Evolutionary conservation across 2,329 filamentous ascomycete genomes (phyloP), one percentile per base, ranked within the genome.

Genomic region (Trichoderma guizhouense): DNA sequence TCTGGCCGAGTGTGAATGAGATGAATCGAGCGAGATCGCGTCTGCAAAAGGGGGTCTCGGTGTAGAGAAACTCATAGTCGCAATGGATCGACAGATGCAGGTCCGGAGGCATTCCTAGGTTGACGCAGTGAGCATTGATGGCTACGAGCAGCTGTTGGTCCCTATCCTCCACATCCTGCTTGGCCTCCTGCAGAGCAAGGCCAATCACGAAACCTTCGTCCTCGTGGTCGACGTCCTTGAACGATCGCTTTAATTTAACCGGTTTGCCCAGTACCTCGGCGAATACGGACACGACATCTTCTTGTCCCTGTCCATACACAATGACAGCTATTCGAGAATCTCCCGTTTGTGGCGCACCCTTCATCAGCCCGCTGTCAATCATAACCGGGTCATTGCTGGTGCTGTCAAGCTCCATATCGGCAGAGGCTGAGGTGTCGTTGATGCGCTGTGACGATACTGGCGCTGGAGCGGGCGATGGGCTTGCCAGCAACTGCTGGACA

Each of bases 21-120:
- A 94, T 87, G 78, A 95, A 96, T 47, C 93, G 89, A 11, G 93
- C 89, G 60, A 96, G 83, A 78, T 96, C 93, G 71, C 93, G 87
- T 32, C 93, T 89, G 73, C 91, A 90, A 79, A 92, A 93, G 1
- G 91, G 88, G 9, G 87, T 86, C 74, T 90, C 88, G 4, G 92
- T 93, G 82, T 96, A 97, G 24, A 97, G 86, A 76, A 95, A 96
- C 79, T 97, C 93, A 82, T 95, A 96, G 82, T 96, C 92, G 82
- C 92, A 95, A 71, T 87, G 81, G 30, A 88, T 84, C 18, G 91
- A 93, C 28, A 94, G 86, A 60, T 85, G 80, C 51, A 87, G 79
- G 75, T 93, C 89, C n/a, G 91, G 89, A 21, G 90, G 89, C 83
- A 91, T 92, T 34, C 89, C 90, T 70, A 90, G 85, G 76, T 91